Conservation (phyloP, 2,329 filamentous ascomycete species). For the Didymella exigua region DNA sequence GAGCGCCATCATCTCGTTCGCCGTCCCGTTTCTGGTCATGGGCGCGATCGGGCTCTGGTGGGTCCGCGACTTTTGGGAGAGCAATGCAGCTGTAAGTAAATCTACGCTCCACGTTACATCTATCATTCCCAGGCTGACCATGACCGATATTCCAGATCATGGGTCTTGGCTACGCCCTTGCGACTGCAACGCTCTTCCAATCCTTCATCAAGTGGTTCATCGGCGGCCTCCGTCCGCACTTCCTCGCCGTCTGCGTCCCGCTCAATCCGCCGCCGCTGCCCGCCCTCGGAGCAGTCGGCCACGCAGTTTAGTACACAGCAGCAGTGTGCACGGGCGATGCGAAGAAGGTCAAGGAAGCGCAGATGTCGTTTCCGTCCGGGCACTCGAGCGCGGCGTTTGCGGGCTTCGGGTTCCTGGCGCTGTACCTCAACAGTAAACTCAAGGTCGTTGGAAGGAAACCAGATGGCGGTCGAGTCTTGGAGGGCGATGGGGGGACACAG, state of each 20-base stretch:
- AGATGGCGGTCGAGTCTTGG: background rate
- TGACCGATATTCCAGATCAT: constrained; percentile 26
- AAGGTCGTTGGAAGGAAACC: constrained; percentile 20
- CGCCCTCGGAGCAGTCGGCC: background rate
- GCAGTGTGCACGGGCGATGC: constrained; percentile 24
- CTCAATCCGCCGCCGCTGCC: background rate
- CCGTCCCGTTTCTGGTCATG: constrained; percentile 67
- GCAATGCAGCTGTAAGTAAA: constrained; percentile 63
- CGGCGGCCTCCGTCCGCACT: constrained; percentile 45
- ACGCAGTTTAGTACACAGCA: constrained; percentile 19
- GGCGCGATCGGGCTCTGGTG: constrained; percentile 65
- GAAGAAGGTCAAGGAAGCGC: constrained; percentile 28
- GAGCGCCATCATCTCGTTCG: constrained; percentile 66
- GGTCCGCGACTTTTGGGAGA: constrained; percentile 52
- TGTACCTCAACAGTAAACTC: constrained; percentile 39
- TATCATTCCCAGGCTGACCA: too few species aligned
- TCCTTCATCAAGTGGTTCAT: constrained; percentile 41
- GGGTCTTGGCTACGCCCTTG: constrained; percentile 39
- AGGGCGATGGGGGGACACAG: background rate
- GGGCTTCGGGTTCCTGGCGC: constrained; percentile 37
- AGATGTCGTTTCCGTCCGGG: constrained; percentile 41
- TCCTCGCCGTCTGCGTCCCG: constrained; percentile 35
- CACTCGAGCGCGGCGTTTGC: constrained; percentile 41
- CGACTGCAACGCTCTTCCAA: constrained; percentile 36
- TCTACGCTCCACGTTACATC: too few species aligned